Base-by-base conservation (phyloP, 352 stramenopile species). In the Lagenidium sp. region DNA sequence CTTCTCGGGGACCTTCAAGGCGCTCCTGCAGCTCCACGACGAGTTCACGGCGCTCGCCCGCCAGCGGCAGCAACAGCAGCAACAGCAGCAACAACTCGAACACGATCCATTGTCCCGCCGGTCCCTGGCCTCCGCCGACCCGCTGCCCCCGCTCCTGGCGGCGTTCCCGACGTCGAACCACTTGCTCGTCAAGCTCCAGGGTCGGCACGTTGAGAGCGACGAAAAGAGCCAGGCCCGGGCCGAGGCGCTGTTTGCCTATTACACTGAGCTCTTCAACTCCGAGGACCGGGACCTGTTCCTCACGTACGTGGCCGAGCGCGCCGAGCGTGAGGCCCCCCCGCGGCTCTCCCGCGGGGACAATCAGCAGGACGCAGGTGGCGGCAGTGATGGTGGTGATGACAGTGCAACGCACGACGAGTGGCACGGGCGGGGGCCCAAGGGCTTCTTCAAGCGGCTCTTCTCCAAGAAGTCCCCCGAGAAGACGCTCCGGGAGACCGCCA, bases 1-100 rank as follows among this genome's bases (percentile, higher is more conserved):
- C 23, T 85, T 85, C 62, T 75, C 67, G 4, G 73, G 73, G 31
- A 68, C 65, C 22, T 85, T 85, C 50, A 65, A 73, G 50, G 55
- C 65, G 41, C 65, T 85, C 20, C 52, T 83, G 44, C 49, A 44
- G 28, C 55, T 85, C 30, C 73, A 85, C 36, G 44, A 53, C 15
- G 54, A 50, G 18, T 85, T 85, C 37, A 41, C 61, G 31, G 52
- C 25, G 23, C 42, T 65, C 22, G 70, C 75, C 47, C 22, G 55
- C 15, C n/a, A n/a, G n/a, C n/a, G n/a, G n/a, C n/a, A n/a, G n/a
- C n/a, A n/a, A n/a, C n/a, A n/a, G n/a, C n/a, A n/a, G n/a, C n/a
- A n/a, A n/a, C n/a, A n/a, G n/a, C n/a, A n/a, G n/a, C n/a, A n/a
- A n/a, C n/a, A n/a, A n/a, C n/a, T n/a, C n/a, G 65, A 66, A 15